Conservation (phyloP, 495 filamentous ascomycete genomes). For the Aspergillus diversus region DNA sequence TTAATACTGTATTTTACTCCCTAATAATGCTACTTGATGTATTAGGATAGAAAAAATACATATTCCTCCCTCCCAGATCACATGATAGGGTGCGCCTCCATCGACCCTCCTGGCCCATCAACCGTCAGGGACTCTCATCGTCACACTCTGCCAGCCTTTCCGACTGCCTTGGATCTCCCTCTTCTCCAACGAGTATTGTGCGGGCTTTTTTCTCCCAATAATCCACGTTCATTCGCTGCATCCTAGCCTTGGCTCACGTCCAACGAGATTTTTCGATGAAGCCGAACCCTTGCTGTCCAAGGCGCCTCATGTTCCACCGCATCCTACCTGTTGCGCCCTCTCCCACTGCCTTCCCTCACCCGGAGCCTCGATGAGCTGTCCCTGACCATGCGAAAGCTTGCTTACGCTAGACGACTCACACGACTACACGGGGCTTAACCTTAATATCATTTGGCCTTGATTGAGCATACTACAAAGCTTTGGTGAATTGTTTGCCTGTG, state of each 20-base stretch:
- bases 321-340: conserved; percentile 21
- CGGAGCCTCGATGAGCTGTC: conserved; percentile 25
- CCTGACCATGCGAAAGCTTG: conserved; percentile 22
- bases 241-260: neutral
- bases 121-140: neutral
- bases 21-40: neutral
- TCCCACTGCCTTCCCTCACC: conserved; percentile 16
- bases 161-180: neutral
- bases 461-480: neutral
- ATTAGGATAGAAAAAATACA: neutral
- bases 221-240: neutral
- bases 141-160: neutral
- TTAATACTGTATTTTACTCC: neutral
- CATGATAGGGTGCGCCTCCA: neutral
- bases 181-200: neutral
- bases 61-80: neutral
- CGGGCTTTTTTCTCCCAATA: neutral
- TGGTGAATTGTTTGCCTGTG: neutral
- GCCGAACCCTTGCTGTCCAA: conserved; percentile 8
- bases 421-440: conserved; percentile 16
- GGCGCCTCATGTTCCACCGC: conserved; percentile 25
- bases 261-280: conserved; percentile 15
- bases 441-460: conserved; percentile 12
- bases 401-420: conserved; percentile 8
- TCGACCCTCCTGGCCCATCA: neutral